phyloP scores from a whole-genome alignment of 345 rosid species.

The Erucastrum elatum region DNA sequence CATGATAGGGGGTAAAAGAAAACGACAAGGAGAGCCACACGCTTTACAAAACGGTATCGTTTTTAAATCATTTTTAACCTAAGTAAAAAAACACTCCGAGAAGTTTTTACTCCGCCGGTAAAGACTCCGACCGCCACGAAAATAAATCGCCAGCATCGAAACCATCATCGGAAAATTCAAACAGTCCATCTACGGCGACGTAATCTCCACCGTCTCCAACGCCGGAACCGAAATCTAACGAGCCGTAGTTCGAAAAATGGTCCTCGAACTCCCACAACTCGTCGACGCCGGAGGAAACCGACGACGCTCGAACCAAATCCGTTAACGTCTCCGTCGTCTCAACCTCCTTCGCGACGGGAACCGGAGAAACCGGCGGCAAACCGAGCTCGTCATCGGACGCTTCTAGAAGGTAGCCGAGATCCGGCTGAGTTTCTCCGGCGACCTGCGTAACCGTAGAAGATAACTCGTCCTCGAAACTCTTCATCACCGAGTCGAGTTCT shows the following conservation, averaged over 20 bases:
- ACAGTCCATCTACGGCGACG: conserved; percentile 63
- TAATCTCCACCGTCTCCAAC: conserved; percentile 42
- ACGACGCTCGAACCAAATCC: conserved; percentile 38
- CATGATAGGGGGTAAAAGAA: conserved; percentile 2
- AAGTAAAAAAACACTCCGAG: background rate
- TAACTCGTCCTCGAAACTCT: conserved; percentile 51
- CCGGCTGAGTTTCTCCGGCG: conserved; percentile 48
- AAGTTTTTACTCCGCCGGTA: conserved; percentile 47
- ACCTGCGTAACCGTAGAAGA: conserved; percentile 24
- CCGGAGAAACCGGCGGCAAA: conserved; percentile 49
- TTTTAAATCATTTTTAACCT: conserved; percentile 23
- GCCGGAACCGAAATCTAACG: conserved; percentile 49
- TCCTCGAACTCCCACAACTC: conserved; percentile 50
- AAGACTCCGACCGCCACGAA: conserved; percentile 60
- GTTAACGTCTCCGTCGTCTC: conserved; percentile 27
- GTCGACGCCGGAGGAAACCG: conserved; percentile 40
- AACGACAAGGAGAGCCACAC: conserved; percentile 28
- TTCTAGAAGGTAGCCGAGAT: conserved; percentile 75
- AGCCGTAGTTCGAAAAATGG: conserved; percentile 44
- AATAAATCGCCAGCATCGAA: conserved; percentile 48
- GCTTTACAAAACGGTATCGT: conserved; percentile 41
- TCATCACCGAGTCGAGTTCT: conserved; percentile 76
- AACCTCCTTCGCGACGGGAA: conserved; percentile 36
- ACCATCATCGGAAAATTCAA: conserved; percentile 49
- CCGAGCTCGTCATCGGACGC: conserved; percentile 94